Base-by-base conservation (phyloP, 2,329 filamentous ascomycete species). In the Microcyclospora pomicola region DNA sequence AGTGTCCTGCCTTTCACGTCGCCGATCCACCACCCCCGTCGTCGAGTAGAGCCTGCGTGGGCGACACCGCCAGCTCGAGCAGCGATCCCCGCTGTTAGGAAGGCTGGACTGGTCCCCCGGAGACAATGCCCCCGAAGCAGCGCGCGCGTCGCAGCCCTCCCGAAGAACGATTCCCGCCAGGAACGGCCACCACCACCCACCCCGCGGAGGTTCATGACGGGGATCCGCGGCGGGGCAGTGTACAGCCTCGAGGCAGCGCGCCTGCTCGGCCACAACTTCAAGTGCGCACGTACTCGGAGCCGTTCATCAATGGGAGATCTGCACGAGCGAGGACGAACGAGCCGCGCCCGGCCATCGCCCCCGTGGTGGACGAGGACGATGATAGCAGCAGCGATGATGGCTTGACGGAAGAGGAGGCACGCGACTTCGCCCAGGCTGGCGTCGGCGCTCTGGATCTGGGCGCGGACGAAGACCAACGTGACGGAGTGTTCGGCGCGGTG, bases 391-490 rank as follows among this genome's bases (percentile, higher is more conserved):
- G 7, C 33, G 31, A 29, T 16, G 38, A 16, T 24, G 37, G 29
- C 27, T 33, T 15, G n/a, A 38, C n/a, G 14, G 14, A 37, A 24
- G 19, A 24, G 19, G 19, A 24, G 19, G 19, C 19, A 24, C 19
- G 19, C 19, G 19, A 24, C 19, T 24, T 24, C 19, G 33, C 28
- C 38, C 31, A 37, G 37, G 31, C 36, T 37, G 37, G 34, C 31
- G 31, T 32, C 35, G 34, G 39, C 29, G 39, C 33, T 27, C 29
- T 24, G 10, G 30, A 39, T 13, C 4, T 30, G n/a, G 19, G 19
- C 7, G 19, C 7, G 33, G 51, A 56, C 38, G 52, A 56, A 36
- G 54, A 56, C 37, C 52, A 56, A 43, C 44, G 48, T 12, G 47
- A 52, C 44, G 47, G 49, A 43, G 52, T 50, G 4, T 50, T 52